Base-by-base conservation (phyloP, 2,329 filamentous ascomycete genomes). In the Decorospora gaudefroyi region DNA sequence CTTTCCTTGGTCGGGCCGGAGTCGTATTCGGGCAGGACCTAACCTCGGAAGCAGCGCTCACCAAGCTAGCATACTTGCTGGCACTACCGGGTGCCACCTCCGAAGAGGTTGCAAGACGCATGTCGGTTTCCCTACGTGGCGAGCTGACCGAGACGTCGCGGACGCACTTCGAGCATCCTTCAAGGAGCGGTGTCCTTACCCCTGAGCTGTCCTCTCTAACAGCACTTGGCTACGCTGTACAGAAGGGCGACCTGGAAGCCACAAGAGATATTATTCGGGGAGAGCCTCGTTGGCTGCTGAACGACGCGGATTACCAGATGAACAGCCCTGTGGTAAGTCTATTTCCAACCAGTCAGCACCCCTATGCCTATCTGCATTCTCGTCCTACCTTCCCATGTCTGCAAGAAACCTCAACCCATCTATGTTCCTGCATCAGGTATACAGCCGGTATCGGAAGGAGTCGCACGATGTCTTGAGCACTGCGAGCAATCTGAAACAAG, bases 11-110 rank as follows among this genome's bases (percentile, higher is more conserved):
- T 26, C 80, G 85, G 41, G 88, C 88, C 2, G 91, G 91, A 22
- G 89, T 96, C 34, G 88, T 95, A 21, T 91, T 93, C 55, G 91
- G 91, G 4, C 82, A 91, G 55, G 90, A 95, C 63, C 79, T 96
- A 72, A 96, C 91, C 0, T 87, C 87, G 15, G 91, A 96, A 73
- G 91, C 89, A 2, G 91, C 91, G 4, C 80, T 96, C 56, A 93
- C 91, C 13, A 96, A 96, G 71, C 79, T 96, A 18, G 88, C 89
- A 1, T 95, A 95, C 68, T 80, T 96, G 3, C 79, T 96, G 12
- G 87, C 88, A 4, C 70, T 82, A 4, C 83, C 86, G 1, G 78
- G 76, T 21, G 75, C 87, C n/a, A 78, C 80, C 0, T 77, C 81
- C 6, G 75, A 79, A 39, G 84, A 88, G 15, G 83, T 96, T 18